Conservation (phyloP, 768 basidiomycete genomes). For the Trametes cubensis region DNA sequence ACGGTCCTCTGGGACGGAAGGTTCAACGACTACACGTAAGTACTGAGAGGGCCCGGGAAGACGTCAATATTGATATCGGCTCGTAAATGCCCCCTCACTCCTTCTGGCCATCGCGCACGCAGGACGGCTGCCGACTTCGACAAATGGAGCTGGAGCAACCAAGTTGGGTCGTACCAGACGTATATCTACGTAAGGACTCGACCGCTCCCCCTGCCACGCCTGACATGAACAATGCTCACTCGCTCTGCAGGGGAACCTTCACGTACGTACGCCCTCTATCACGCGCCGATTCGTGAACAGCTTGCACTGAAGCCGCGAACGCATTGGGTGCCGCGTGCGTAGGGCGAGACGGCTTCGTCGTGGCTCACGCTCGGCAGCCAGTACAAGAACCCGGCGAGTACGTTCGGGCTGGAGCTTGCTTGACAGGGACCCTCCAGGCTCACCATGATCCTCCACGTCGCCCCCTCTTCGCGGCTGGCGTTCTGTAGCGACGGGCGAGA, state of each 20-base stretch:
- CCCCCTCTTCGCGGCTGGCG: too few relatives aligned
- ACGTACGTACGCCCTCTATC: slow-evolving; percentile 11
- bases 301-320: not conserved
- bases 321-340: not conserved
- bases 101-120: not conserved
- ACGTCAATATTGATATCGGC: too few relatives aligned
- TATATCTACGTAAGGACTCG: slow-evolving; percentile 36
- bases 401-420: not conserved
- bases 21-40: slow-evolving; percentile 31
- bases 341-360: slow-evolving; percentile 28
- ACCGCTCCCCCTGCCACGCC: slow-evolving; percentile 11
- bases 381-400: slow-evolving; percentile 37
- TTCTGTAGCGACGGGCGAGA: slow-evolving; percentile 30
- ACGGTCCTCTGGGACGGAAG: slow-evolving; percentile 36
- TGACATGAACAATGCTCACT: slow-evolving; percentile 19
- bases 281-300: too few relatives aligned
- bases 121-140: slow-evolving; percentile 30
- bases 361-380: slow-evolving; percentile 30
- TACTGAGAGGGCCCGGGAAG: not conserved
- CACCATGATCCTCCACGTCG: too few relatives aligned
- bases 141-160: slow-evolving; percentile 37
- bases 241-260: slow-evolving; percentile 21
- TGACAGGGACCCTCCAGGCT: too few relatives aligned
- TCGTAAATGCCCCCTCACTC: too few relatives aligned
- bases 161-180: slow-evolving; percentile 35